Conservation (phyloP, 2,329 filamentous ascomycete genomes). For the Zymoseptoria passerinii region DNA sequence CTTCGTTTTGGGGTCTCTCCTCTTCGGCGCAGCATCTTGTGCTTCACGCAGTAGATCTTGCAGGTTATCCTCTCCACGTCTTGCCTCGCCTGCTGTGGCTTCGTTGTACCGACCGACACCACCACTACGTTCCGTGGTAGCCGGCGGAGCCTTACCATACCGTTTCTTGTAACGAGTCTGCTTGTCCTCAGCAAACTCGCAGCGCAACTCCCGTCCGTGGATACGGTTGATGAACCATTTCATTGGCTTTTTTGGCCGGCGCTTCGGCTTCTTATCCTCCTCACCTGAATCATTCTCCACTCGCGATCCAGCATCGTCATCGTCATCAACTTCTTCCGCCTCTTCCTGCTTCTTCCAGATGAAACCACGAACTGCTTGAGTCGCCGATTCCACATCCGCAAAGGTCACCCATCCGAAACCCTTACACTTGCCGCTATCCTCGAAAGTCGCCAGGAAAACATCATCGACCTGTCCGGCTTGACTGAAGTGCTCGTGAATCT, state of each 20-base stretch:
- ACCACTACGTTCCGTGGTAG: conserved; percentile 7
- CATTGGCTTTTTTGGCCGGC: conserved; percentile 41
- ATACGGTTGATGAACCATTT: conserved; percentile 81
- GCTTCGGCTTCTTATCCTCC: conserved; percentile 29
- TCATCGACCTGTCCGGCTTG: conserved; percentile 77
- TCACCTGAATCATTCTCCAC: conserved; percentile 26
- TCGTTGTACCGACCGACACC: conserved; percentile 16
- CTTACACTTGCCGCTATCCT: conserved; percentile 96
- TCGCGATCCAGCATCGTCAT: conserved; percentile 41
- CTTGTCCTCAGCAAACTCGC: conserved; percentile 90
- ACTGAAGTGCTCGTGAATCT: conserved; percentile 69
- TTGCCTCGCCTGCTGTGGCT: conserved; percentile 15
- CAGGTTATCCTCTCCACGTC: conserved; percentile 10
- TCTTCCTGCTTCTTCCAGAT: conserved; percentile 56
- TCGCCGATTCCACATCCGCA: conserved; percentile 65
- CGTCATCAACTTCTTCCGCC: conserved; percentile 43
- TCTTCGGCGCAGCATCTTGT: conserved; percentile 16
- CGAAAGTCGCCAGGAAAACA: conserved; percentile 86
- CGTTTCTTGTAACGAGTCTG: conserved; percentile 87
- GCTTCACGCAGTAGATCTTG: conserved; percentile 11
- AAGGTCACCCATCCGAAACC: conserved; percentile 95
- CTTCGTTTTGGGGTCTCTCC: conserved; percentile 22
- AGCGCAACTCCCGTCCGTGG: conserved; percentile 68
- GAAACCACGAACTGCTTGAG: conserved; percentile 72
- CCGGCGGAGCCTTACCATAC: conserved; percentile 47